phyloP scores from a whole-genome alignment of 345 rosid species.

The Syzygium oleosum region DNA sequence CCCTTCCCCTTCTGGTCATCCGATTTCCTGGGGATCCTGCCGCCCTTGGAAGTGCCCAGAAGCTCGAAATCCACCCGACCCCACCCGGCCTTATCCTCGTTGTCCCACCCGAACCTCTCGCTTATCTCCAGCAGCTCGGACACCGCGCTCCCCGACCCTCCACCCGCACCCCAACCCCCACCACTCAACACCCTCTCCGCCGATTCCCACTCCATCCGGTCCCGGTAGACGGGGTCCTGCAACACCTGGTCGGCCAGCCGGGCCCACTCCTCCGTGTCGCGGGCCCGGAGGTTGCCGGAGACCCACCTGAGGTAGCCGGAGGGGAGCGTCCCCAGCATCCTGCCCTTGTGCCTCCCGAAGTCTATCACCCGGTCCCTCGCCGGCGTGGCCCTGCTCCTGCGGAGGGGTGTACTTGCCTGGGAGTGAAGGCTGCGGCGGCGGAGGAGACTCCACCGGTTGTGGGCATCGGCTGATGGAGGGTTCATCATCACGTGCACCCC shows the following conservation, averaged over 20 bases:
- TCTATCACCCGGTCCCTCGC: conserved; percentile 58
- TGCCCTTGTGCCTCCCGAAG: conserved; percentile 77
- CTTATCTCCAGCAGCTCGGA: conserved; percentile 58
- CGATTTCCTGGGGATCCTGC: conserved; percentile 54
- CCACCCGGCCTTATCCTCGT: conserved; percentile 66
- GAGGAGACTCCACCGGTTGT: background rate
- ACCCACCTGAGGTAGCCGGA: conserved; percentile 75
- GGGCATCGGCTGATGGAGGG: background rate
- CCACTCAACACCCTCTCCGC: conserved; percentile 50
- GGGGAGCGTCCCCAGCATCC: conserved; percentile 76
- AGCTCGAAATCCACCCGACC: conserved; percentile 53
- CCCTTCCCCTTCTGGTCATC: conserved; percentile 13
- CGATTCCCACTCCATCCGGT: conserved; percentile 75
- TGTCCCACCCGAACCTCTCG: conserved; percentile 82
- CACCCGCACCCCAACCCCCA: conserved; percentile 28
- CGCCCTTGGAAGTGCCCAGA: conserved; percentile 67
- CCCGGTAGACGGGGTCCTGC: conserved; percentile 53
- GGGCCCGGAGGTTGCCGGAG: conserved; percentile 54
- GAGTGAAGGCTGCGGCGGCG: background rate
- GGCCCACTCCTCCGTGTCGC: conserved; percentile 64
- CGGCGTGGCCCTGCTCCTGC: background rate
- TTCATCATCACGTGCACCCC: background rate
- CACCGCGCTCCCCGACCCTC: conserved; percentile 19
- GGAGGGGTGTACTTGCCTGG: background rate
- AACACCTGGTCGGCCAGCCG: conserved; percentile 67